Evolutionary conservation across 2,329 filamentous ascomycete species (phyloP).

Genomic region (Herpotrichia juniperi): DNA sequence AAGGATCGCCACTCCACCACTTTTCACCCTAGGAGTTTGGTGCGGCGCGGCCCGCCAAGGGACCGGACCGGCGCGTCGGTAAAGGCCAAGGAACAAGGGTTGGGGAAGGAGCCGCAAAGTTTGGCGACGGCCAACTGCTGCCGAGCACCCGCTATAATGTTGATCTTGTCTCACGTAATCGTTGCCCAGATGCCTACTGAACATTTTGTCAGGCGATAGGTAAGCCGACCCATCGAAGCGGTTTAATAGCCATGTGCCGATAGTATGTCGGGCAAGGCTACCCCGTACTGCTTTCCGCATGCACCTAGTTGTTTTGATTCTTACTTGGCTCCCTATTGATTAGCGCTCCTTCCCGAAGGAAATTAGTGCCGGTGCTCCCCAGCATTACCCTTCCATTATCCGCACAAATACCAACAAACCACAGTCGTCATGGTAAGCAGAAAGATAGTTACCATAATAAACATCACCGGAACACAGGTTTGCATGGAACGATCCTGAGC

Average conservation of each 20-base stretch:
- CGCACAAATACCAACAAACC: too few relatives aligned
- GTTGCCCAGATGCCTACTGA: not conserved
- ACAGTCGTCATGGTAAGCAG: too few relatives aligned
- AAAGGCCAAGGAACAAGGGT: too few relatives aligned
- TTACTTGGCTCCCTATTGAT: not conserved
- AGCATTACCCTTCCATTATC: too few relatives aligned
- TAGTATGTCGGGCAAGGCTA: not conserved
- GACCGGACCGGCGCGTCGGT: too few relatives aligned
- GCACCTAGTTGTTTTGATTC: not conserved
- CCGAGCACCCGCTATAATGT: not conserved
- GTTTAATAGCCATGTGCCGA: not conserved
- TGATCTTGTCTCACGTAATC: not conserved
- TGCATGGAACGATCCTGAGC: too few relatives aligned
- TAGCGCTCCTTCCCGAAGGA: too few relatives aligned
- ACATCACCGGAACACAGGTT: too few relatives aligned
- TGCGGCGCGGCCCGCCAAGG: not conserved
- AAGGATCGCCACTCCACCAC: not conserved
- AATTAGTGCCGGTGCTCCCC: too few relatives aligned
- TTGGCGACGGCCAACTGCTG: too few relatives aligned
- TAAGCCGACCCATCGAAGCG: too few relatives aligned
- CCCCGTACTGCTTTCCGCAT: not conserved
- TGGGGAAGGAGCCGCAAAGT: not conserved
- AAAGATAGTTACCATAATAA: too few relatives aligned
- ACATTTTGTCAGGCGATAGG: not conserved
- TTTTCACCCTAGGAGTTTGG: not conserved